Evolutionary conservation across 2,329 filamentous ascomycete species (phyloP).

Genomic region (Chrysoporthe austroafricana): DNA sequence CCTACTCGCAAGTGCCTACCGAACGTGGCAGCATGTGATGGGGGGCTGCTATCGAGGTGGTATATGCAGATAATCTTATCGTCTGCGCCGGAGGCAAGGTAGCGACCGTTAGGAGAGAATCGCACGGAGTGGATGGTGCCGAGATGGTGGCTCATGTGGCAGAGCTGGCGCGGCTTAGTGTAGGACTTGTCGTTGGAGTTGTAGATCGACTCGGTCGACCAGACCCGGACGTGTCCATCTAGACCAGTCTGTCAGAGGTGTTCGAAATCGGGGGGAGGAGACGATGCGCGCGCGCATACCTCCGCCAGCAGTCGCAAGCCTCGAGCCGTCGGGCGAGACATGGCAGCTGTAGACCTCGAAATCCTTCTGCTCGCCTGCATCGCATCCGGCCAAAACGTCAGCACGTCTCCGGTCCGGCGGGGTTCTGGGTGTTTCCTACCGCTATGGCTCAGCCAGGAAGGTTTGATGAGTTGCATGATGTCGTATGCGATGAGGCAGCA

Average conservation of each 20-base stretch:
- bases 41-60: slow-evolving; percentile 80
- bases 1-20: slow-evolving; percentile 53
- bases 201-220: slow-evolving; percentile 94
- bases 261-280: not conserved
- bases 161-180: slow-evolving; percentile 85
- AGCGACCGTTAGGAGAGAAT: slow-evolving; percentile 93
- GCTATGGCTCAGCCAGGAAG: slow-evolving; percentile 93
- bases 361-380: slow-evolving; percentile 87
- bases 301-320: slow-evolving; percentile 92
- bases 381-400: slow-evolving; percentile 32
- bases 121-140: slow-evolving; percentile 96
- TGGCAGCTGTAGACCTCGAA: slow-evolving; percentile 99
- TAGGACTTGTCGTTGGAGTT: slow-evolving; percentile 74
- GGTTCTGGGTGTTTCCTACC: slow-evolving; percentile 55
- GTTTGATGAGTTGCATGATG: slow-evolving; percentile 82
- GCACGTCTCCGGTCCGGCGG: slow-evolving; percentile 12
- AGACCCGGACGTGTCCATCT: slow-evolving; percentile 95
- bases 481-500: slow-evolving; percentile 19
- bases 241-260: not conserved
- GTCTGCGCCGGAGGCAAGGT: slow-evolving; percentile 94
- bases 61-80: slow-evolving; percentile 99
- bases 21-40: slow-evolving; percentile 76
- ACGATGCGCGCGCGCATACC: slow-evolving; percentile 54
- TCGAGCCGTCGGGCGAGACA: slow-evolving; percentile 89
- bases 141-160: slow-evolving; percentile 97